These are phyloP conservation scores for Aphanomyces cochlioides DNA, from an alignment of 352 stramenopile species.

Conservation along the genomic window DNA sequence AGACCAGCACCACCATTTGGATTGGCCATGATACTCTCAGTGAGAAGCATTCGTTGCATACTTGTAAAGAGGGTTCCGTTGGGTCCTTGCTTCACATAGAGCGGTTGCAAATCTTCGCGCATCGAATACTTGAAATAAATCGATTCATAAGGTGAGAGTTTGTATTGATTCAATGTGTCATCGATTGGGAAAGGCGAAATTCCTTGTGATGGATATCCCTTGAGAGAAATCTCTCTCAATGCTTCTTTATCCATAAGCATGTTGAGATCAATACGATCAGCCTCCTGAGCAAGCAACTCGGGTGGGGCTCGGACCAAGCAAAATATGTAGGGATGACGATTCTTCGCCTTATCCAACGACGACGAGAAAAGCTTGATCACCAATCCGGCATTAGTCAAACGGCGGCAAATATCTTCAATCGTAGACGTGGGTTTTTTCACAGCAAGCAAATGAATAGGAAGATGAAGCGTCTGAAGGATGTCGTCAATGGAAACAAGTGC, in stretches of 20 bases:
- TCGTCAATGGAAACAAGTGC: conserved; percentile 1
- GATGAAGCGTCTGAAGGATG: conserved; percentile 1
- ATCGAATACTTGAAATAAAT: conserved; percentile 79
- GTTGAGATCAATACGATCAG: conserved; percentile 65
- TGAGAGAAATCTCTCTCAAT: conserved; percentile 55
- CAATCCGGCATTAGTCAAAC: conserved; percentile 50
- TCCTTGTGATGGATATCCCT: conserved; percentile 58
- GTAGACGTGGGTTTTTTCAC: background rate
- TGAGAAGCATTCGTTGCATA: conserved; percentile 70
- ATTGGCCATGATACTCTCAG: conserved; percentile 80
- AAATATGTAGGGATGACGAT: conserved; percentile 47
- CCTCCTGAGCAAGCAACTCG: conserved; percentile 60
- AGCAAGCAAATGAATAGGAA: background rate
- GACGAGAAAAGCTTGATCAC: conserved; percentile 74
- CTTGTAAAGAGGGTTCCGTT: conserved; percentile 60
- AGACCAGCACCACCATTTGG: conserved; percentile 36
- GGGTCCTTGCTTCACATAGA: conserved; percentile 43
- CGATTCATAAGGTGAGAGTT: conserved; percentile 72
- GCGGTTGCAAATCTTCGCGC: conserved; percentile 55
- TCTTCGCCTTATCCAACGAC: conserved; percentile 41
- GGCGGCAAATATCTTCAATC: conserved; percentile 23
- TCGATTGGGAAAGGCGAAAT: conserved; percentile 78
- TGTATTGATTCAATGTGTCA: conserved; percentile 68
- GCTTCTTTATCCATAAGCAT: conserved; percentile 63
- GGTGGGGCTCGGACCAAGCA: conserved; percentile 76